phyloP scores from a whole-genome alignment of 2,329 filamentous ascomycete species.

The Penicillium olsonii region DNA sequence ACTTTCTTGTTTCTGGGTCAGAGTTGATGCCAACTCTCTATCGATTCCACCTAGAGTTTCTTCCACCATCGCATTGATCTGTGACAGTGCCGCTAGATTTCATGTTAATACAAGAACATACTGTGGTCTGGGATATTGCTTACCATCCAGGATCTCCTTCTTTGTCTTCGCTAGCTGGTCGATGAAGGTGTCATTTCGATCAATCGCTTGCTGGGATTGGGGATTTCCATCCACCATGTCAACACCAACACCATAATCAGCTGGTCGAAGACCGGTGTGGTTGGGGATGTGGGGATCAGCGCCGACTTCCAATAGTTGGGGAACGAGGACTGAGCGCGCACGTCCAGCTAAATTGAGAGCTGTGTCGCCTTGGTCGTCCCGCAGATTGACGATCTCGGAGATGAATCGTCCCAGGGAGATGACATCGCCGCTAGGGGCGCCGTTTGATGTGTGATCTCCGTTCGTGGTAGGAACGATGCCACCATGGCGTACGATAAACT shows the following conservation, averaged over 20 bases:
- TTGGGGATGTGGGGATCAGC: conserved; percentile 93
- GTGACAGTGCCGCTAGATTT: conserved; percentile 37
- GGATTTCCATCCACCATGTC: conserved; percentile 56
- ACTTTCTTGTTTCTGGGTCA: conserved; percentile 78
- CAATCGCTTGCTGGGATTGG: conserved; percentile 50
- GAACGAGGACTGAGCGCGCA: conserved; percentile 94
- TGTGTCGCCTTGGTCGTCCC: conserved; percentile 92
- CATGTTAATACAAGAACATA: conserved; percentile 36
- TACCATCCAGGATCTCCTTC: conserved; percentile 49
- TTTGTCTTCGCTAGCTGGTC: conserved; percentile 48
- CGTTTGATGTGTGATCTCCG: conserved; percentile 29
- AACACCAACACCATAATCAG: conserved; percentile 91
- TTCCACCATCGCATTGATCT: conserved; percentile 66
- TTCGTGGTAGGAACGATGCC: conserved; percentile 54
- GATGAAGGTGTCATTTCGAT: conserved; percentile 43
- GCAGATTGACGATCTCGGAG: conserved; percentile 93
- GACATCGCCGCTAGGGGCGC: conserved; percentile 53
- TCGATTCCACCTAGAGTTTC: conserved; percentile 79
- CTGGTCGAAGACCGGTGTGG: conserved; percentile 79
- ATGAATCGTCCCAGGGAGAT: conserved; percentile 93
- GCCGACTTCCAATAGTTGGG: conserved; percentile 92
- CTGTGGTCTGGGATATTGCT: conserved; percentile 7
- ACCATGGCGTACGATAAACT: conserved; percentile 89
- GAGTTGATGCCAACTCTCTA: conserved; percentile 74
- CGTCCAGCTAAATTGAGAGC: conserved; percentile 90